A percentile compares a stretch with the other conserved stretches of the same genome.
phyloP scores from a whole-genome alignment of 768 basidiomycete species.

The Fomitopsis serialis region DNA sequence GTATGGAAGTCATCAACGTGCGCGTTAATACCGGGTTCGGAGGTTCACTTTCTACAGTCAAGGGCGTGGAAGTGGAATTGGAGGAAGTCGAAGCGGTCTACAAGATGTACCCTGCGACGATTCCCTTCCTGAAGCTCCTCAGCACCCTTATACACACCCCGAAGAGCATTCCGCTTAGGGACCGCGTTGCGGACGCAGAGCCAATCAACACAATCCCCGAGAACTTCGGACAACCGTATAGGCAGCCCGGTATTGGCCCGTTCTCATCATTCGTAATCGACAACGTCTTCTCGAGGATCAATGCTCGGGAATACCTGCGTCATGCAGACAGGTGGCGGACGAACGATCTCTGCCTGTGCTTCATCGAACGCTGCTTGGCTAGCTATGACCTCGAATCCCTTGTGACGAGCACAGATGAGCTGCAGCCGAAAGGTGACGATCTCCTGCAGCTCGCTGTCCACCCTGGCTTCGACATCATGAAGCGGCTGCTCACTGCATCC shows the following conservation, averaged over 20 bases:
- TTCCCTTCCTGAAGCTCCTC: conserved; percentile 82
- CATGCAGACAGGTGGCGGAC: conserved; percentile 82
- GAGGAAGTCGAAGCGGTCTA: conserved; percentile 81
- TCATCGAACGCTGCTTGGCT: conserved; percentile 78
- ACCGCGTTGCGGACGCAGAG: conserved; percentile 52
- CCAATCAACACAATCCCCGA: conserved; percentile 76
- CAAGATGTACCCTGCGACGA: conserved; percentile 81
- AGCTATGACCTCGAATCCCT: conserved; percentile 78
- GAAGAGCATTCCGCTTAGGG: conserved; percentile 60
- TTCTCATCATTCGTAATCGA: conserved; percentile 87
- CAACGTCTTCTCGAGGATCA: conserved; percentile 77
- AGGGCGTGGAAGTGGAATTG: conserved; percentile 82
- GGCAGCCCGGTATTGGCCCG: conserved; percentile 74
- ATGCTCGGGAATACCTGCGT: conserved; percentile 66
- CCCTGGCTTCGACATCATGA: conserved; percentile 85
- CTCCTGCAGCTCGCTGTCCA: conserved; percentile 60
- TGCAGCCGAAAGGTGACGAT: conserved; percentile 42
- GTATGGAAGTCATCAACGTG: conserved; percentile 77
- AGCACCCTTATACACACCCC: conserved; percentile 80
- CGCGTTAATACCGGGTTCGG: conserved; percentile 41
- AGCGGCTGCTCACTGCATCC: conserved; percentile 68
- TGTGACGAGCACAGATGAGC: conserved; percentile 51
- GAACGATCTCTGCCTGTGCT: conserved; percentile 79
- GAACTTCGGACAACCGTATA: conserved; percentile 71
- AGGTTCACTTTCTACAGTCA: conserved; percentile 47